Conservation (phyloP, 1,284 basidiomycete genomes). For the Moesziomyces sp. region DNA sequence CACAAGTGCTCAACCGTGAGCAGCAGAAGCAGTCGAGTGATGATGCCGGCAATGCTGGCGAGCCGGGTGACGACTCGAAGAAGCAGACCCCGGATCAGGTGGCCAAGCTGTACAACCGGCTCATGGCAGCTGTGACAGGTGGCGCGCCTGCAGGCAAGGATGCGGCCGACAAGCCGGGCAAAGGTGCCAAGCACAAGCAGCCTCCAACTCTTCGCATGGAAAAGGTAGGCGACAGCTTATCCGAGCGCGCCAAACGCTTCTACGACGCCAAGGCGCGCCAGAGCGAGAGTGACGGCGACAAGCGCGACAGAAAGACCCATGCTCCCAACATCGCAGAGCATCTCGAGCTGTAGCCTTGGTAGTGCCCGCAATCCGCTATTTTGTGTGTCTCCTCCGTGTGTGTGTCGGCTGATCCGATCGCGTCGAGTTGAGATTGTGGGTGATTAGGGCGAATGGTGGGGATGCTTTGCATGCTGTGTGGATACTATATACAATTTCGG, state of each 20-base stretch:
- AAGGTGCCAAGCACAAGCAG: neutral
- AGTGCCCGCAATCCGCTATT: neutral
- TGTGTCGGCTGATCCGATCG: neutral
- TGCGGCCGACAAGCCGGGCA: neutral
- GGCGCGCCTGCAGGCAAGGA: neutral
- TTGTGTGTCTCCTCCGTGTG: neutral
- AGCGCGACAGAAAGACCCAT: neutral
- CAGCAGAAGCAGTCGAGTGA: slow-evolving; percentile 12
- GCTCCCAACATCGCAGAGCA: slow-evolving; percentile 6
- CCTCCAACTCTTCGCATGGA: slow-evolving; percentile 23
- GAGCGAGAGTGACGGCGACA: neutral
- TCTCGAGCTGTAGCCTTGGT: slow-evolving; percentile 17
- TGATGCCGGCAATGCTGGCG: neutral
- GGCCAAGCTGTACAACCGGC: slow-evolving; percentile 12
- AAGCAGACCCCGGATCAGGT: slow-evolving; percentile 15
- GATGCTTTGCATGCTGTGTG: neutral
- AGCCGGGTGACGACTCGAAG: neutral
- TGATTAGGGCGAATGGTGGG: neutral
- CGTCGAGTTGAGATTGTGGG: no score
- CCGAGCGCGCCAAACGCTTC: slow-evolving; percentile 44
- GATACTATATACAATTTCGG: neutral
- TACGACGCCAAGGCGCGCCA: slow-evolving; percentile 33
- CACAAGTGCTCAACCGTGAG: slow-evolving; percentile 13
- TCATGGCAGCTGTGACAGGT: slow-evolving; percentile 15
- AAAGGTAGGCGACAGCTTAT: slow-evolving; percentile 44